A percentile compares a stretch with the other conserved stretches of the same genome.
phyloP scores from a whole-genome alignment of 768 basidiomycete genomes.

The Cystoderma amianthinum region DNA sequence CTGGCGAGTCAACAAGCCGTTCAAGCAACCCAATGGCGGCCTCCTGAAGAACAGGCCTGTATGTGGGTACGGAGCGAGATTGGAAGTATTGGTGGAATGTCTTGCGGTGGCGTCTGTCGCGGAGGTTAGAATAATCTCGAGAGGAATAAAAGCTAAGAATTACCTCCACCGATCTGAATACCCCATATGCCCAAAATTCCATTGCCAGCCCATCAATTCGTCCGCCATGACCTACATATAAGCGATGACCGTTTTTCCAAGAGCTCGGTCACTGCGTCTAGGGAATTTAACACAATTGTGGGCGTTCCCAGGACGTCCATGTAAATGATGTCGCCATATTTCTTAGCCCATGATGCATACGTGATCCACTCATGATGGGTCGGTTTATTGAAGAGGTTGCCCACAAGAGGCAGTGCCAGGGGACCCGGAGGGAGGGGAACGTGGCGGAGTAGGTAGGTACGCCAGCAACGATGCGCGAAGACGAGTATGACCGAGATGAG shows the following conservation, averaged over 20 bases:
- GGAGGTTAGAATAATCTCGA: neutral
- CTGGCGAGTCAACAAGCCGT: constrained; percentile 17
- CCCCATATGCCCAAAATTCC: constrained; percentile 23
- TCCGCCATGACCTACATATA: constrained; percentile 18
- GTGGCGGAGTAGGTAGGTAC: neutral
- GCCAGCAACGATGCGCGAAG: too few relatives aligned
- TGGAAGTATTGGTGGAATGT: too few relatives aligned
- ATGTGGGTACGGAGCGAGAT: constrained; percentile 16
- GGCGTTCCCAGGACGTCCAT: too few relatives aligned
- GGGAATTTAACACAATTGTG: constrained; percentile 32
- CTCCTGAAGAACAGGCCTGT: constrained; percentile 15
- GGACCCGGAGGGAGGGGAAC: constrained; percentile 25
- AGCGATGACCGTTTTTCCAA: constrained; percentile 35
- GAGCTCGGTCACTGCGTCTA: constrained; percentile 30
- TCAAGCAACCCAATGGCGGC: constrained; percentile 16
- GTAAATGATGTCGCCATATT: constrained; percentile 17
- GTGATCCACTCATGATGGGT: constrained; percentile 19
- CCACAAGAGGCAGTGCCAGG: constrained; percentile 21
- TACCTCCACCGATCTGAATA: constrained; percentile 20
- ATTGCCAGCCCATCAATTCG: constrained; percentile 21
- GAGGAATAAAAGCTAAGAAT: neutral
- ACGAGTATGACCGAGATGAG: too few relatives aligned
- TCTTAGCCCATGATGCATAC: too few relatives aligned
- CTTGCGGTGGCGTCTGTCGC: constrained; percentile 20
- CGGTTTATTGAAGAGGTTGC: constrained; percentile 21